These are phyloP conservation scores for Apiotrichum montevideense DNA, from an alignment of 1,284 basidiomycete species.

Conservation along the genomic window DNA sequence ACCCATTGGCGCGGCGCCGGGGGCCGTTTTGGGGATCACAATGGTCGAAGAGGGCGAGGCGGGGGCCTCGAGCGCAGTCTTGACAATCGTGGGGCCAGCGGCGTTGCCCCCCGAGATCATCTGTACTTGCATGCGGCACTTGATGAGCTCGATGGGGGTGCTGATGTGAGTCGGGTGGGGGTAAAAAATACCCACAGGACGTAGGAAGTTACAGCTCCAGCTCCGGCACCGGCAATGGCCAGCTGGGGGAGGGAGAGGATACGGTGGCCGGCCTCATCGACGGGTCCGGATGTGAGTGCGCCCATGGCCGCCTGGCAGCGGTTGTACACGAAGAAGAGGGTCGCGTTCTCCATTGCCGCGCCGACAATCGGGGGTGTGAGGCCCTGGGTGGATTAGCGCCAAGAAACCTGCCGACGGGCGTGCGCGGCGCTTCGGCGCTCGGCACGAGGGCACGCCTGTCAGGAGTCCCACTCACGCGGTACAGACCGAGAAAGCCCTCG, in stretches of 20 bases:
- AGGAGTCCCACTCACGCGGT: constrained; percentile 57
- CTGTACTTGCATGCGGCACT: constrained; percentile 94
- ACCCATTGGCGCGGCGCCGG: constrained; percentile 52
- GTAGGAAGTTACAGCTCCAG: constrained; percentile 75
- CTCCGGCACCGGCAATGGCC: constrained; percentile 67
- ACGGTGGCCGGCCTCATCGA: constrained; percentile 31
- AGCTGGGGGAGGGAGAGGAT: constrained; percentile 59
- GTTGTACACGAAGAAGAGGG: constrained; percentile 78
- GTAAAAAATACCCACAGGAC: constrained; percentile 58
- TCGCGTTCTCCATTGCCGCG: constrained; percentile 85
- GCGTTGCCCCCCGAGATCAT: constrained; percentile 52
- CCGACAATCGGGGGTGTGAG: constrained; percentile 81
- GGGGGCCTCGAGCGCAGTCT: constrained; percentile 21
- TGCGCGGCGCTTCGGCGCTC: too few species aligned
- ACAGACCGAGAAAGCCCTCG: constrained; percentile 71
- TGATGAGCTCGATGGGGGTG: constrained; percentile 84
- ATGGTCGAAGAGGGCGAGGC: constrained; percentile 21
- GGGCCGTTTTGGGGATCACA: constrained; percentile 14
- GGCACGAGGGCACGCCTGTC: too few species aligned
- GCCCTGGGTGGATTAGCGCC: constrained; percentile 53
- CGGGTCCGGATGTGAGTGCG: constrained; percentile 24
- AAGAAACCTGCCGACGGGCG: neutral
- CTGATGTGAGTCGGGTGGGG: constrained; percentile 43
- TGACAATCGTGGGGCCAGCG: neutral
- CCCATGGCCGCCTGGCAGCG: constrained; percentile 67